phyloP scores from a whole-genome alignment of 192 early-diverging fungal genomes.

The Entophlyctis luteolus region DNA sequence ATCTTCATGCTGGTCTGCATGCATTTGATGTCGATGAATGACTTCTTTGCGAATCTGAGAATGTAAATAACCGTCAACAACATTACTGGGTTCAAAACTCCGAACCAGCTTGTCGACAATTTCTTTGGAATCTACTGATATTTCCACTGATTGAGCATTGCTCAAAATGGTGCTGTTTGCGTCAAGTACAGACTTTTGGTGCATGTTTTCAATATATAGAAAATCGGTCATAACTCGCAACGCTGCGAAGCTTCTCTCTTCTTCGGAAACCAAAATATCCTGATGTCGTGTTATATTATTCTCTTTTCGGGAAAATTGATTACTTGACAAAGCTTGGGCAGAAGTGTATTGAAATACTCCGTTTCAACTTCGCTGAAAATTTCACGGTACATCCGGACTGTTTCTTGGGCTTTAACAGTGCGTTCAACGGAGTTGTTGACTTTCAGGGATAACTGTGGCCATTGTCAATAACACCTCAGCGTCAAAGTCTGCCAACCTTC shows the following conservation, averaged over 20 bases:
- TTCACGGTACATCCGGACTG: conserved; percentile 31
- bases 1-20: conserved; percentile 1
- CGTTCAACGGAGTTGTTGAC: conserved; percentile 33
- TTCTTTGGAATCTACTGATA: conserved; percentile 33
- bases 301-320: background rate
- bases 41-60: conserved; percentile 20
- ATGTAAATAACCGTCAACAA: background rate
- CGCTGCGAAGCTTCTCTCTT: conserved; percentile 25
- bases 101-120: conserved; percentile 32
- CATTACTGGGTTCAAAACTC: background rate
- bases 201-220: conserved; percentile 32
- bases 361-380: conserved; percentile 34
- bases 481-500: conserved; percentile 25
- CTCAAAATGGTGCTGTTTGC: conserved; percentile 10
- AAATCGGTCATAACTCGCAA: conserved; percentile 32
- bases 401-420: conserved; percentile 38
- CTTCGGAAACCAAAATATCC: conserved; percentile 24
- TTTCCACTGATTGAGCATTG: conserved; percentile 12
- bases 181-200: conserved; percentile 5
- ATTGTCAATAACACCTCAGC: background rate
- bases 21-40: conserved; percentile 18
- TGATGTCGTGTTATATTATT: background rate
- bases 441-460: conserved; percentile 24
- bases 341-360: conserved; percentile 39
- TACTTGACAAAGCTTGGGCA: conserved; percentile 35